A percentile compares a stretch with the other conserved stretches of the same genome.
Conservation (phyloP, 1,284 basidiomycete genomes). For the Austropuccinia psidii region DNA sequence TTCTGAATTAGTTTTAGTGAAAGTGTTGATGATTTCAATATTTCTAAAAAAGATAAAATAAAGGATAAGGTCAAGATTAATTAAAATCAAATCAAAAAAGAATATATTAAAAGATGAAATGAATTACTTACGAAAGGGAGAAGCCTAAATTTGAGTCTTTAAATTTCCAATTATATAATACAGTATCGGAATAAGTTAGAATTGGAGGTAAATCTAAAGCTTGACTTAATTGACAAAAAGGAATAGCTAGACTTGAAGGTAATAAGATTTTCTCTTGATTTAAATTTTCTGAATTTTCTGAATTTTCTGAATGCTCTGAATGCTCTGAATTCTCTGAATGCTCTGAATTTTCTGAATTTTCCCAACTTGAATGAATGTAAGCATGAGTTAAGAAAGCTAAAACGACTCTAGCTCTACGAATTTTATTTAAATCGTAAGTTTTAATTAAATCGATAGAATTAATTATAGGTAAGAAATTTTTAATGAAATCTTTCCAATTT, state of each 20-base stretch:
- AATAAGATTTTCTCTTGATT: no score
- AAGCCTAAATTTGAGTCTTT: constrained; percentile 44
- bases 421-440: background rate
- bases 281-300: no score
- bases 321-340: no score
- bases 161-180: constrained; percentile 77
- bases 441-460: background rate
- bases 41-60: constrained; percentile 50
- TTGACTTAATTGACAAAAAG: constrained; percentile 65
- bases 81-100: constrained; percentile 33
- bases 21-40: constrained; percentile 60
- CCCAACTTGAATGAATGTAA: constrained; percentile 82
- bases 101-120: background rate
- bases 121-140: constrained; percentile 38
- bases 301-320: no score
- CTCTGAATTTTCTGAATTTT: no score
- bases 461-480: background rate
- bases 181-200: constrained; percentile 85
- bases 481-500: background rate
- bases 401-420: constrained; percentile 76
- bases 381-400: constrained; percentile 79
- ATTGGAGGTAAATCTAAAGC: constrained; percentile 79
- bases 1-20: constrained; percentile 77
- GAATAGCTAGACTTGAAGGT: constrained; percentile 69
- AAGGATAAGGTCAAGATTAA: constrained; percentile 41